Percentiles rank a stretch among this genome's conserved stretches.
phyloP scores from a whole-genome alignment of 352 stramenopile species.

The Phytopythium litorale region DNA sequence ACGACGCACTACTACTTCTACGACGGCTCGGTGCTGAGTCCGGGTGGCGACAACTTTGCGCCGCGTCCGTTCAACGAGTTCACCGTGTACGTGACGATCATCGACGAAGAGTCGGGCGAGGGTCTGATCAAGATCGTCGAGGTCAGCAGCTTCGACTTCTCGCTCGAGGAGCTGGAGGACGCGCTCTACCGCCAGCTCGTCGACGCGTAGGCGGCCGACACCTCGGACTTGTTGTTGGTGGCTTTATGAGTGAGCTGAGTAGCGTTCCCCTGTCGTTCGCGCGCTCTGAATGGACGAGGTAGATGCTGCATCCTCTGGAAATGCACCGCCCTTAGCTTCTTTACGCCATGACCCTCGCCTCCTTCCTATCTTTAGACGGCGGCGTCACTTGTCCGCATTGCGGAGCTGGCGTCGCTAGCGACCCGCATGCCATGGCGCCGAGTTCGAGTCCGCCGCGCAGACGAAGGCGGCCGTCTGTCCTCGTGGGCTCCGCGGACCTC shows the following conservation, averaged over 20 bases:
- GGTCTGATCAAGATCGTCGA: constrained; percentile 65
- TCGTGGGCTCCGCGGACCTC: constrained; percentile 40
- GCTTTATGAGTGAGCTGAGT: not conserved
- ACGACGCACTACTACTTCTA: constrained; percentile 71
- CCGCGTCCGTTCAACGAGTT: constrained; percentile 20
- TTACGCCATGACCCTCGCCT: not conserved
- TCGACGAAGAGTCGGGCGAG: constrained; percentile 44
- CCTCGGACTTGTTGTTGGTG: not conserved
- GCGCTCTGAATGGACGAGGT: not conserved
- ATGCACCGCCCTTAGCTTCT: not conserved
- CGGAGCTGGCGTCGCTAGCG: not conserved
- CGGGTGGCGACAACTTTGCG: constrained; percentile 46
- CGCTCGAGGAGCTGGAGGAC: constrained; percentile 15
- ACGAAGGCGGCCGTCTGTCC: constrained; percentile 12
- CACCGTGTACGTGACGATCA: constrained; percentile 58
- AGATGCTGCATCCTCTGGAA: not conserved
- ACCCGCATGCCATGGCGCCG: not conserved
- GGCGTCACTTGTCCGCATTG: not conserved
- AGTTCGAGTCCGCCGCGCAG: not conserved
- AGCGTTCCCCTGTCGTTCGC: not conserved
- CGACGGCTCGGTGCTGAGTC: constrained; percentile 30
- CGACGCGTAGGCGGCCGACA: not conserved
- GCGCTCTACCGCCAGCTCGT: not conserved
- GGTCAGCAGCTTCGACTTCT: constrained; percentile 48
- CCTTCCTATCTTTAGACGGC: not conserved